Conservation (phyloP, 176 grass and related monocot species). For the Tillandsia leiboldiana region DNA sequence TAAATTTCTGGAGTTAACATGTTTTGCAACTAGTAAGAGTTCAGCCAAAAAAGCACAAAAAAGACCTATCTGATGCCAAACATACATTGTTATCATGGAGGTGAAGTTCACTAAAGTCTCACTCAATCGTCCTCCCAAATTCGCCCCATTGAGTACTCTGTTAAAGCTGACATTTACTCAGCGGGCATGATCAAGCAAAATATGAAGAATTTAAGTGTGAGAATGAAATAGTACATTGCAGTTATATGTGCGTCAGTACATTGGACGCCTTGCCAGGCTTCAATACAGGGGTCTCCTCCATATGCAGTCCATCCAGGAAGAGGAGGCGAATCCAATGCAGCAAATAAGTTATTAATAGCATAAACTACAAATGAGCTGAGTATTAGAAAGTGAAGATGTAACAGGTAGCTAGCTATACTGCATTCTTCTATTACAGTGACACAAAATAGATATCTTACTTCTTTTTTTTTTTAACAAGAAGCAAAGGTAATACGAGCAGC, state of each 20-base stretch:
- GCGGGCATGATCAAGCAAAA: not conserved
- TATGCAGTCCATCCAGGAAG: conserved; percentile 61
- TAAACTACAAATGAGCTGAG: conserved; percentile 37
- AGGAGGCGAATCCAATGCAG: conserved; percentile 51
- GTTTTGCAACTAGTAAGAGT: not conserved
- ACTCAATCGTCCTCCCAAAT: conserved; percentile 61
- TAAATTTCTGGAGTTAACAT: conserved; percentile 2
- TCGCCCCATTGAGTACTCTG: conserved; percentile 51
- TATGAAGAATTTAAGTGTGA: not conserved
- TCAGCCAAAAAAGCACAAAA: not conserved
- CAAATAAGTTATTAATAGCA: conserved; percentile 81
- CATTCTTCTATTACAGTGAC: not conserved
- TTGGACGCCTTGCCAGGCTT: conserved; percentile 74
- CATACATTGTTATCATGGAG: conserved; percentile 63
- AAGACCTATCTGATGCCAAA: not conserved
- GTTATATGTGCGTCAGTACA: conserved; percentile 65
- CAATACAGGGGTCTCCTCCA: conserved; percentile 85
- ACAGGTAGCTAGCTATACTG: not conserved
- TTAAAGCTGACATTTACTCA: conserved; percentile 14
- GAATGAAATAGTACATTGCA: conserved; percentile 47
- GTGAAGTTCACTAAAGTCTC: conserved; percentile 56
- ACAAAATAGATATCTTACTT: not conserved
- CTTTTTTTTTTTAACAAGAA: not conserved
- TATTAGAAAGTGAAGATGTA: not conserved
- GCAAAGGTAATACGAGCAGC: not conserved